Conservation (phyloP, 169 alveolate species). For the Eimeria praecox region DNA sequence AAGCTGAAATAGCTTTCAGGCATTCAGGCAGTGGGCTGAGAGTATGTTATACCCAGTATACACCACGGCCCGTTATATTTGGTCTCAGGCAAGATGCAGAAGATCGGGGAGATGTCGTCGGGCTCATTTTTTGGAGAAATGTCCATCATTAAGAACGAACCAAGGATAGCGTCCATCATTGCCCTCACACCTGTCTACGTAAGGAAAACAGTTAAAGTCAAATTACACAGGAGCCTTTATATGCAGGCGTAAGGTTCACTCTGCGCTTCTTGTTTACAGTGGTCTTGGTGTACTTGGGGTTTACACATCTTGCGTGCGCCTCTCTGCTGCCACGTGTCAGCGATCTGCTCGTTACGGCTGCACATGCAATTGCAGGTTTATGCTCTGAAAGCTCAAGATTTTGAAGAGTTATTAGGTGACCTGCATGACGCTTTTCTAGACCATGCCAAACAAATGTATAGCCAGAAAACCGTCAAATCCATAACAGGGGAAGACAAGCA, state of each 20-base stretch:
- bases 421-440: slow-evolving; percentile 58
- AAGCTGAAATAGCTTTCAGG: not conserved
- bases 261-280: not conserved
- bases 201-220: slow-evolving; percentile 3
- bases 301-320: not conserved
- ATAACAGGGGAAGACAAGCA: slow-evolving; percentile 28
- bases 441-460: slow-evolving; percentile 66
- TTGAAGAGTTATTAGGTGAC: slow-evolving; percentile 59
- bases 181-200: slow-evolving; percentile 89
- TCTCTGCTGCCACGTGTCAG: not conserved
- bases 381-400: slow-evolving; percentile 71
- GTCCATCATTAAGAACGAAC: slow-evolving; percentile 83
- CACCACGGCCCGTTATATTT: not conserved
- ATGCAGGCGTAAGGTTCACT: not conserved
- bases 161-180: slow-evolving; percentile 84
- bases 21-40: not conserved
- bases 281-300: not conserved
- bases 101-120: slow-evolving; percentile 69
- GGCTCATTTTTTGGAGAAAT: slow-evolving; percentile 88
- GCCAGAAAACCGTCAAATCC: slow-evolving; percentile 50
- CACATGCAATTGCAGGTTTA: slow-evolving; percentile 43
- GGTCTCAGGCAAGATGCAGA: slow-evolving; percentile 70
- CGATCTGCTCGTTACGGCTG: not conserved
- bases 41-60: not conserved
- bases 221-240: not conserved